phyloP scores from a whole-genome alignment of 1,284 basidiomycete species.

The Tausonia pullulans region DNA sequence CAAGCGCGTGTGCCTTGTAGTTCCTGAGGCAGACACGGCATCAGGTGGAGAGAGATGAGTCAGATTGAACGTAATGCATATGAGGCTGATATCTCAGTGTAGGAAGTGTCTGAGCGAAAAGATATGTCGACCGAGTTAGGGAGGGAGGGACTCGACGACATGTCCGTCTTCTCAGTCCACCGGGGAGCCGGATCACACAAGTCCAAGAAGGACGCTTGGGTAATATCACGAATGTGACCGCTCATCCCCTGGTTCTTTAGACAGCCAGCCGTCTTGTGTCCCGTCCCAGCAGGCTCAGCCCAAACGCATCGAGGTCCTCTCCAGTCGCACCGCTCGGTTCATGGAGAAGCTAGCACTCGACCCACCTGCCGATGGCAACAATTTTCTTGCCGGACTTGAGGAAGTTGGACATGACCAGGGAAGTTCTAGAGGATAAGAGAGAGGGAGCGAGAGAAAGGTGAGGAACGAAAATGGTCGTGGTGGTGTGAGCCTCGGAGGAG shows the following conservation, averaged over 20 bases:
- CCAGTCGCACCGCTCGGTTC: too few relatives aligned
- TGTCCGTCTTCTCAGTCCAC: too few relatives aligned
- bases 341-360: background rate
- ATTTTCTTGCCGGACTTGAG: conserved; percentile 39
- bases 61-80: background rate
- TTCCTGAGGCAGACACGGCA: conserved; percentile 25
- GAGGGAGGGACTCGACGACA: background rate
- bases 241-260: too few relatives aligned
- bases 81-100: background rate
- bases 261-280: too few relatives aligned
- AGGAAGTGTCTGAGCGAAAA: conserved; percentile 33
- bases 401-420: conserved; percentile 20
- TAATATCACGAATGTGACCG: too few relatives aligned
- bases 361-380: conserved; percentile 65
- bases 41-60: background rate
- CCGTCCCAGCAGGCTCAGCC: too few relatives aligned
- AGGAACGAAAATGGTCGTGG: too few relatives aligned
- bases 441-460: background rate
- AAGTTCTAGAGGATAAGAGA: conserved; percentile 5
- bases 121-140: conserved; percentile 26
- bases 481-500: too few relatives aligned
- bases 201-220: too few relatives aligned
- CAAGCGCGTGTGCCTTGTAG: conserved; percentile 69
- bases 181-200: too few relatives aligned
- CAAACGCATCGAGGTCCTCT: too few relatives aligned